phyloP scores from a whole-genome alignment of 176 grass and related monocot species.

The Cenchrus fungigraminus region DNA sequence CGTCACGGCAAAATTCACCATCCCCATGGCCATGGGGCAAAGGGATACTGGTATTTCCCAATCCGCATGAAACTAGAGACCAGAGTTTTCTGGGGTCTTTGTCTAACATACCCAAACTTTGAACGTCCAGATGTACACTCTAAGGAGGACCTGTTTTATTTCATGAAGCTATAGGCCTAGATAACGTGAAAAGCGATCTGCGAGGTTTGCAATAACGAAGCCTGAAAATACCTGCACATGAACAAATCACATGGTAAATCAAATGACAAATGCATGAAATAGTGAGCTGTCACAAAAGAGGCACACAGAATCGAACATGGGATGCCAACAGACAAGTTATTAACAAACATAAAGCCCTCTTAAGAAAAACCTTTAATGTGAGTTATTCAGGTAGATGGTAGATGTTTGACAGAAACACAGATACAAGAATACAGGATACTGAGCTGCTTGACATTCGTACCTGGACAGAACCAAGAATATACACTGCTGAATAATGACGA shows the following conservation, averaged over 20 bases:
- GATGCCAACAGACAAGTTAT: neutral
- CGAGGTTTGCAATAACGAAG: constrained; percentile 87
- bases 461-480: constrained; percentile 94
- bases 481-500: constrained; percentile 91
- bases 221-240: constrained; percentile 88
- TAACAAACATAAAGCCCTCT: neutral
- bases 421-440: neutral
- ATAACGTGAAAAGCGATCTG: constrained; percentile 69
- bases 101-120: constrained; percentile 22
- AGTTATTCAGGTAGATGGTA: neutral
- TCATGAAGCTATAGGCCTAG: constrained; percentile 62
- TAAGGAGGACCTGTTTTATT: neutral
- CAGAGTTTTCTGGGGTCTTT: constrained; percentile 18
- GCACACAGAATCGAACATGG: neutral
- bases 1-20: constrained; percentile 42
- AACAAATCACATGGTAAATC: constrained; percentile 24
- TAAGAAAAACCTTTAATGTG: neutral
- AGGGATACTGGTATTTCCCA: neutral
- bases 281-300: neutral
- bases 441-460: constrained; percentile 44
- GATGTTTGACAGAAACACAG: neutral
- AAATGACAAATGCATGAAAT: constrained; percentile 3
- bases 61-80: neutral
- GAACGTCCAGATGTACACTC: constrained; percentile 25
- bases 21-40: constrained; percentile 5